Base-by-base conservation (phyloP, 1,139 yeast genomes). In the Pichia sp. region DNA sequence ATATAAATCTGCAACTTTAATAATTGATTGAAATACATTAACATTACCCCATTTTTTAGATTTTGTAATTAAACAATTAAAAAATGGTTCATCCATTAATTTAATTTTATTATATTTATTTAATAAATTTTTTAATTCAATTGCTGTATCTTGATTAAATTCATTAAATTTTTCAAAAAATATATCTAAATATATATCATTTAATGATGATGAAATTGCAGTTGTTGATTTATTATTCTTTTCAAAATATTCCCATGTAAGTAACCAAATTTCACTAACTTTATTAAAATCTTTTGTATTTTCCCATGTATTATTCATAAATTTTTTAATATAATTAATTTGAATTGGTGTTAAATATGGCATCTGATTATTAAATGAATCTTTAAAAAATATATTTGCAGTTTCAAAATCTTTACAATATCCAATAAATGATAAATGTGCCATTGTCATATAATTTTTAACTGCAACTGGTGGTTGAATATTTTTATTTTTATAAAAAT, bases 381-480 rank as follows among this genome's bases (percentile, higher is more conserved):
- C 82, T 52, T 79, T 78, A 58, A 84, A 87, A 59, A 85, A 85
- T 41, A 78, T 76, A 55, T 75, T 76, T 4, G 96, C 87, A 41
- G 87, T 79, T 32, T 72, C 71, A 43, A 80, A 68, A 57, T 87
- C 94, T 53, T 77, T 76, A 62, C 92, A 84, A 53, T 79, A 80
- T 41, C 95, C 95, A 57, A 89, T 80, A 58, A 89, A 87, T 4
- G 84, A 74, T 52, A 83, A 73, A 65, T 85, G 95, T 43, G 84
- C 80, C 59, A 82, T 84, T 35, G 75, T 69, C 58, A 78, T 62
- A 45, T 77, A 72, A 44, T 76, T 70, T 37, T 49, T 53, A n/a
- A 57, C 53, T 4, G 53, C 55, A 12, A 52, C 47, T 12, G 61
- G 54, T 22, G 60, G 59, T 3, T 37, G 38, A 12, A 40, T 28